phyloP scores from a whole-genome alignment of 495 filamentous ascomycete genomes.

The Daldinia bambusicola region DNA sequence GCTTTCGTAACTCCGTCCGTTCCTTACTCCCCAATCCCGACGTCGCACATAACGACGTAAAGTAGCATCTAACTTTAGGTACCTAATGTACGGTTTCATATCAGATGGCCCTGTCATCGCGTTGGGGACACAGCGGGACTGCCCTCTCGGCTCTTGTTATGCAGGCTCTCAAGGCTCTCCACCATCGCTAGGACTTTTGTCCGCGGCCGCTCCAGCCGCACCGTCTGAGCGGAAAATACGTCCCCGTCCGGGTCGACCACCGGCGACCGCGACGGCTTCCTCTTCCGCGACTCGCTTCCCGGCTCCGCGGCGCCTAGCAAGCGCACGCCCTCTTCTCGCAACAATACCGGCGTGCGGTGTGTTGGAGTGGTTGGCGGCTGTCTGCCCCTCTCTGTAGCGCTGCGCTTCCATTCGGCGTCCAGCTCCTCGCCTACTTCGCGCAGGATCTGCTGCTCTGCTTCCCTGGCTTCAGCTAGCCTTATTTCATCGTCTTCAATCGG shows the following conservation, averaged over 20 bases:
- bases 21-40: not conserved
- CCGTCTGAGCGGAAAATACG: conserved; percentile 40
- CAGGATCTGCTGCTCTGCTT: conserved; percentile 27
- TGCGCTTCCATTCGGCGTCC: conserved; percentile 37
- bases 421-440: conserved; percentile 40
- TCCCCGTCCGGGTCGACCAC: conserved; percentile 39
- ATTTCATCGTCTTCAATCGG: conserved; percentile 35
- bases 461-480: conserved; percentile 7
- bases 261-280: conserved; percentile 35
- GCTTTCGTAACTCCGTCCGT: conserved; percentile 7
- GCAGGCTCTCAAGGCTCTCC: conserved; percentile 54
- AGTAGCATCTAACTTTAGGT: not conserved
- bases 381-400: conserved; percentile 11
- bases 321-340: conserved; percentile 20
- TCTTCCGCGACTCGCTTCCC: conserved; percentile 38
- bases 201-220: conserved; percentile 49
- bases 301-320: conserved; percentile 21
- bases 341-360: not conserved
- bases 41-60: not conserved
- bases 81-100: not conserved
- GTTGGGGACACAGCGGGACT: conserved; percentile 48
- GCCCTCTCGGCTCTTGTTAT: conserved; percentile 43
- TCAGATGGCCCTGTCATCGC: conserved; percentile 12
- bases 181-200: conserved; percentile 60
- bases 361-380: conserved; percentile 1